Base-by-base conservation (phyloP, 1,284 basidiomycete species). In the Takashimella koratensis region DNA sequence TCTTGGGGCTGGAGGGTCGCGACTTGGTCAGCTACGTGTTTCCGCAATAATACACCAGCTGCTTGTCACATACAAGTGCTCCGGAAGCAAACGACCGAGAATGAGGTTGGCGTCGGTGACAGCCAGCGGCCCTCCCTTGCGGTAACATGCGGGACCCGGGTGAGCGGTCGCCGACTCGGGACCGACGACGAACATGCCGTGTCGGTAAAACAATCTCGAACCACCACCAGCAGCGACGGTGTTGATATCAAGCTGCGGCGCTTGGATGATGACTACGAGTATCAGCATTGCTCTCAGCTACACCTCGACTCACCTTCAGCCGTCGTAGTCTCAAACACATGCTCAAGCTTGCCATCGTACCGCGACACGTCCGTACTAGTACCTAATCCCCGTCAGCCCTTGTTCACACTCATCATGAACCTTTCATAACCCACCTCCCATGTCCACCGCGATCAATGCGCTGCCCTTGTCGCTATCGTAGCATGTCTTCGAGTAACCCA, bases 351-450 rank as follows among this genome's bases (percentile, higher is more conserved):
- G 10, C 53, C 54, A 25, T 53, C 53, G 30, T 51, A 60, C 10
- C 90, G 58, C 20, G 58, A 59, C 5, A 59, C 58, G 20, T 59
- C 58, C 0, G 90, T 92, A 0, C 85, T 87, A 0, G 90, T 94
- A 0, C 91, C 30, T 36, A 16, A n/a, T 36, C 16, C 30, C 16
- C 30, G 30, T 36, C 16, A 36, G 30, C 8, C 16, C 30, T n/a
- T n/a, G n/a, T n/a, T n/a, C n/a, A n/a, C n/a, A n/a, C n/a, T n/a
- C n/a, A n/a, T 47, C 48, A 54, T 47, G 20, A 39, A 41, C 56
- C 36, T 25, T 56, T 57, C 59, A 36, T 36, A 8, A 36, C 30
- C 16, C 30, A 36, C 30, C 90, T 8, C 91, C 91, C 67, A 70
- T 68, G 49, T 69, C 56, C 85, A 86, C 64, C 1, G 62, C 73